phyloP scores from a whole-genome alignment of 2,329 filamentous ascomycete species.

The Hansfordia pulvinata region DNA sequence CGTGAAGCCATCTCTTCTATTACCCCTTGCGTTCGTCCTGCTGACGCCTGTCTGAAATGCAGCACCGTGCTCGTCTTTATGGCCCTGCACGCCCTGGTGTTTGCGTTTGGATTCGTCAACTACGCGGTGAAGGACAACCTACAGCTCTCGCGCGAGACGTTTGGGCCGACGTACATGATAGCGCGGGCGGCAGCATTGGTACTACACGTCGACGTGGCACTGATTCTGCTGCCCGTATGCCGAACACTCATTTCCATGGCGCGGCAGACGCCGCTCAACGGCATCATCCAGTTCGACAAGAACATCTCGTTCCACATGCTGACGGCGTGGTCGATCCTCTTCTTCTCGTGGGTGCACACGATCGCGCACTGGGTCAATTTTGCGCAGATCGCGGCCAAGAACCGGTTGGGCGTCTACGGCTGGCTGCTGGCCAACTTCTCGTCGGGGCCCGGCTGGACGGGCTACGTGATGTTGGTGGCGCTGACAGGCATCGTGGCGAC shows the following conservation, averaged over 20 bases:
- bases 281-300: slow-evolving; percentile 80
- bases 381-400: slow-evolving; percentile 59
- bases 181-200: slow-evolving; percentile 64
- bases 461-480: slow-evolving; percentile 70
- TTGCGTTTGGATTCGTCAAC: slow-evolving; percentile 68
- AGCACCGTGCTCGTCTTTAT: slow-evolving; percentile 70
- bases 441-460: slow-evolving; percentile 73
- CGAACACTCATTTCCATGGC: slow-evolving; percentile 71
- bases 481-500: slow-evolving; percentile 70
- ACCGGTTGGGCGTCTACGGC: slow-evolving; percentile 65
- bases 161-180: slow-evolving; percentile 65
- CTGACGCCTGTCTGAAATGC: slow-evolving; percentile 4
- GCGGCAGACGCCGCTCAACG: slow-evolving; percentile 69
- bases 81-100: slow-evolving; percentile 60
- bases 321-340: slow-evolving; percentile 77
- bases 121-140: slow-evolving; percentile 69
- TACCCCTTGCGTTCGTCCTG: background rate
- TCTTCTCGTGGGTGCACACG: slow-evolving; percentile 78
- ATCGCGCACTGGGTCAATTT: slow-evolving; percentile 84
- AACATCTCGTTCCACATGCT: slow-evolving; percentile 82
- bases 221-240: slow-evolving; percentile 73
- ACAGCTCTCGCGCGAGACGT: slow-evolving; percentile 48
- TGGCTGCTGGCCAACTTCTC: slow-evolving; percentile 66
- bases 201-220: slow-evolving; percentile 68
- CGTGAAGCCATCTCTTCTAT: slow-evolving; percentile 17